Evolutionary conservation across 164 flowering plant genomes (phyloP), one percentile per base, ranked within the genome.

Genomic region (Nelumbo lutea): DNA sequence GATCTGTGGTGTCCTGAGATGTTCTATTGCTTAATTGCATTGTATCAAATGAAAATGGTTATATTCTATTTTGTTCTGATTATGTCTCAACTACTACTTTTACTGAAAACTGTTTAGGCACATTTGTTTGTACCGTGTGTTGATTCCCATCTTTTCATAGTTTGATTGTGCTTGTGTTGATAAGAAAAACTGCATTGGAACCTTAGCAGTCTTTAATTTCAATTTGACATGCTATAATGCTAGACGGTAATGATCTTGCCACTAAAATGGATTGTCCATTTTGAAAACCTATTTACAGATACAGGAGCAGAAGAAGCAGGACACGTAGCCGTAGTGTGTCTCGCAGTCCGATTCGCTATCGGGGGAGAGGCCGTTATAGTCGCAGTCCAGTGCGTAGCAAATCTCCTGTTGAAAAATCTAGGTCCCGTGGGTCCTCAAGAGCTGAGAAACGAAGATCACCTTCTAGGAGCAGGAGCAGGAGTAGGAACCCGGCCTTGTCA

Each of bases 261-360:
- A 46, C 48, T 46, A 46, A 46, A 46, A 10, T 15, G 14, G 11
- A 11, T 5, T 42, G 9, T 15, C 13, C 42, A 3, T 57, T 59
- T 10, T 6, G 3, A 61, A 51, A 63, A 13, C 58, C 52, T 38
- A 5, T 43, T 38, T 75, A 60, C 86, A 91, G 97, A 71, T 95
- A 86, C 79, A 85, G 98, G 68, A 68, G 86, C 74, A 86, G 98
- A 65, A 84, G 98, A 81, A 93, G 98, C 76, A 77, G 91, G 75
- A 79, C 86, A 27, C 76, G 84, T 9, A 91, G 93, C 61, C 87
- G 83, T 1, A 86, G 90, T 75, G 75, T 72, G 4, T 93, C 98
- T 39, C 88, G 84, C 43, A 91, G 99, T 62, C 99, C 99, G 43
- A 68, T 76, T 7, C 84, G 84, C 4, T 85, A 87, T 70, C 88